Conservation (phyloP, 2,329 filamentous ascomycete species). For the Aspergillus aculeatinus region DNA sequence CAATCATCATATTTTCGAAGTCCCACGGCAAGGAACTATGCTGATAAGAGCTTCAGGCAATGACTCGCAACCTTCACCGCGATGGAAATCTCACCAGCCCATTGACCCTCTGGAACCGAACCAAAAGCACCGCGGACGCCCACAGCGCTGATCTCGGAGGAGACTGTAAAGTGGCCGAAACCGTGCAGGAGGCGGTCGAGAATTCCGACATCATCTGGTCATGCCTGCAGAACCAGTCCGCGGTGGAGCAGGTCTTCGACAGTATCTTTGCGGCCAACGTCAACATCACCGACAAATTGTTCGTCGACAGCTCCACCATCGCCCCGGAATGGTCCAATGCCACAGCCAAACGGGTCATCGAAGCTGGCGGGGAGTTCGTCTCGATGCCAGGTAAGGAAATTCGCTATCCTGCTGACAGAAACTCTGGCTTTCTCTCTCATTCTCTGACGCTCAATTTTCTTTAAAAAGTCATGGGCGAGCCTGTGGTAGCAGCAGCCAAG, state of each 20-base stretch:
- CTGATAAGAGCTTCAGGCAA: not conserved
- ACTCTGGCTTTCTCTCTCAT: not conserved
- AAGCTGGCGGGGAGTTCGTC: slow-evolving; percentile 4
- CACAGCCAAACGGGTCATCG: not conserved
- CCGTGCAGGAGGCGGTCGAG: not conserved
- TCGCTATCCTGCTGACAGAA: not conserved
- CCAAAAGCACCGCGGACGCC: not conserved
- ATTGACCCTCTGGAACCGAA: slow-evolving; percentile 5
- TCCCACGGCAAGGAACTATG: not conserved
- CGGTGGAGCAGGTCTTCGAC: not conserved
- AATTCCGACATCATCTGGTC: slow-evolving; percentile 3
- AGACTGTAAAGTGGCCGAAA: slow-evolving; percentile 1
- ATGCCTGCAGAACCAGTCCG: slow-evolving; percentile 3
- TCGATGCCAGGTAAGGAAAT: slow-evolving; percentile 1
- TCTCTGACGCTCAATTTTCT: not conserved
- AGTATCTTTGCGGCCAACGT: not conserved
- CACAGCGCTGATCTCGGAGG: slow-evolving; percentile 1
- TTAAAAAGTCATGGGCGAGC: not conserved
- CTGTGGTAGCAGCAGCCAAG: not conserved
- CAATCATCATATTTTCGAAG: not conserved
- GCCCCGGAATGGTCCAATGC: not conserved
- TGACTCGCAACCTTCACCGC: slow-evolving; percentile 1
- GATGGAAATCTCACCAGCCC: not conserved
- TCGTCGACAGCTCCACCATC: slow-evolving; percentile 7
- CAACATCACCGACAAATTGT: not conserved